Evolutionary conservation across 169 alveolate species (phyloP).

Genomic region (Cryptosporidium muris): DNA sequence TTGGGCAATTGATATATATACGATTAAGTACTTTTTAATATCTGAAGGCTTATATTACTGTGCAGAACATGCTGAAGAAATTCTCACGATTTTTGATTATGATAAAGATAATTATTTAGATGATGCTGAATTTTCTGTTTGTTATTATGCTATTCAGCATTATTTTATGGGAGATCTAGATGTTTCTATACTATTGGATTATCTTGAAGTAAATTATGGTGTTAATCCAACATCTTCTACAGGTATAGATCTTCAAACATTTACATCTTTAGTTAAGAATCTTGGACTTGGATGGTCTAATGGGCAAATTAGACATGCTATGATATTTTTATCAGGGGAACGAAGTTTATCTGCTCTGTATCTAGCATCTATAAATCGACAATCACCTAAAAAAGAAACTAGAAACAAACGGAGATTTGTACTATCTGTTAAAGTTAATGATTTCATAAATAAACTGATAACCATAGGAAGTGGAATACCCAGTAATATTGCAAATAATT

Average conservation of each 20-base stretch:
- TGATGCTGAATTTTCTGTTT: constrained; percentile 48
- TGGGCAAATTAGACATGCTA: constrained; percentile 68
- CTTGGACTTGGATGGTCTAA: constrained; percentile 56
- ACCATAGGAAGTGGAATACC: constrained; percentile 69
- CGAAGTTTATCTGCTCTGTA: constrained; percentile 23
- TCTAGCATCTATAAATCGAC: background rate
- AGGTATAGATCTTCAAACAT: constrained; percentile 56
- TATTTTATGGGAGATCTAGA: constrained; percentile 68
- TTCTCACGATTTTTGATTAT: constrained; percentile 32
- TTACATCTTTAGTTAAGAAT: constrained; percentile 43
- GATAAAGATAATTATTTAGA: constrained; percentile 48
- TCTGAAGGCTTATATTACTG: constrained; percentile 63
- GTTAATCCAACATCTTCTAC: constrained; percentile 61
- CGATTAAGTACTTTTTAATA: constrained; percentile 30
- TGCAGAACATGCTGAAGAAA: constrained; percentile 53
- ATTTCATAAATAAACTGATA: constrained; percentile 47
- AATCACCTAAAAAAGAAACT: constrained; percentile 8
- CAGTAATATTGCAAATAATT: constrained; percentile 21
- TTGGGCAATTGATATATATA: constrained; percentile 38
- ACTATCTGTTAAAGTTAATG: constrained; percentile 63
- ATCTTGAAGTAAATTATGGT: constrained; percentile 52
- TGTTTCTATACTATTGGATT: constrained; percentile 25
- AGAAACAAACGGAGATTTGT: constrained; percentile 9
- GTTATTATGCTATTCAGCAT: constrained; percentile 60
- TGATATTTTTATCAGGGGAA: constrained; percentile 63